Evolutionary conservation across 2,329 filamentous ascomycete species (phyloP).

Genomic region (Apiospora koreana): DNA sequence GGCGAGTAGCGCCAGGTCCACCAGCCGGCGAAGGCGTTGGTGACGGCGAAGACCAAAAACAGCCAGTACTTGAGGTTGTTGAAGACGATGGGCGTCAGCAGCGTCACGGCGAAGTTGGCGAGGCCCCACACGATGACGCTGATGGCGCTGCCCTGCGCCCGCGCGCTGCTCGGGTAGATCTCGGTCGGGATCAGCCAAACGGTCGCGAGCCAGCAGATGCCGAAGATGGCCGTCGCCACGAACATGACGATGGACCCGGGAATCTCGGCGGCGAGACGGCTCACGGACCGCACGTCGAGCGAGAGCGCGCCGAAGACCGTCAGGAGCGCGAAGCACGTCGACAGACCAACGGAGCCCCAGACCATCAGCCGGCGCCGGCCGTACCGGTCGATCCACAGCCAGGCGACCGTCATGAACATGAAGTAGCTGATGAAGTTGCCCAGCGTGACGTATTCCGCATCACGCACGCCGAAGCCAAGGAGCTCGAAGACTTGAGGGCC

Average conservation of each 20-base stretch:
- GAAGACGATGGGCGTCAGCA: constrained; percentile 59
- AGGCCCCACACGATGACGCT: constrained; percentile 58
- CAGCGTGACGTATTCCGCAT: constrained; percentile 57
- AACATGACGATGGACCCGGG: constrained; percentile 54
- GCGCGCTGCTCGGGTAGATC: constrained; percentile 55
- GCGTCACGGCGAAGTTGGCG: constrained; percentile 58
- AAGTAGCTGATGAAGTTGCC: constrained; percentile 64
- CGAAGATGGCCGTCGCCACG: constrained; percentile 60
- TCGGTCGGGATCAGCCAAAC: constrained; percentile 62
- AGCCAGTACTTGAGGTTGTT: constrained; percentile 61
- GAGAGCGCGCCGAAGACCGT: constrained; percentile 52
- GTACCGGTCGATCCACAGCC: constrained; percentile 58
- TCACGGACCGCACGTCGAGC: constrained; percentile 38
- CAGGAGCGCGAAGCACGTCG: constrained; percentile 51
- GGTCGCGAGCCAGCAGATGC: constrained; percentile 60
- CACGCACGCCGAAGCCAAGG: constrained; percentile 52
- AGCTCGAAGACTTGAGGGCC: constrained; percentile 65
- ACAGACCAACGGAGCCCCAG: constrained; percentile 50
- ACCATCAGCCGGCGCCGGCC: constrained; percentile 56
- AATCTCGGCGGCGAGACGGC: constrained; percentile 45
- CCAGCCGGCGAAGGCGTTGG: constrained; percentile 54
- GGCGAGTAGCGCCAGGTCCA: constrained; percentile 54
- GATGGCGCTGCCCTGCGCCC: constrained; percentile 56
- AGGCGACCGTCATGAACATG: constrained; percentile 61
- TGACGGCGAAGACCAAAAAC: constrained; percentile 56